Percentiles rank a stretch among this genome's conserved stretches.
These are phyloP conservation scores for Xerophyta viscosa DNA, from an alignment of 106 monocot genomes.

Conservation along the genomic window DNA sequence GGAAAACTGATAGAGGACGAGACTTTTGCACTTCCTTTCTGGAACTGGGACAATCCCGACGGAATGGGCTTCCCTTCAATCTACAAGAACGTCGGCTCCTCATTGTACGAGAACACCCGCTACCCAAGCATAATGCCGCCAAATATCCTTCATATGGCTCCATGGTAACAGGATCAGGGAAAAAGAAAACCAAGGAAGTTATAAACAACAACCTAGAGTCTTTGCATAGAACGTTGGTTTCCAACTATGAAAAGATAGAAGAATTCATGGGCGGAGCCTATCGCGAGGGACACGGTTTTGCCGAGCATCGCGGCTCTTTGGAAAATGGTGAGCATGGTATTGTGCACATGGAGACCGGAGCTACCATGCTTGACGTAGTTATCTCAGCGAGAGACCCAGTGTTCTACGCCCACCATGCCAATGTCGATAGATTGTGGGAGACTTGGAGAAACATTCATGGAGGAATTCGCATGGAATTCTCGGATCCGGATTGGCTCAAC, in stretches of 20 bases:
- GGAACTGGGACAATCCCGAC: slow-evolving; percentile 22
- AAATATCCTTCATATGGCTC: too few species aligned
- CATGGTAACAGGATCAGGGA: too few species aligned
- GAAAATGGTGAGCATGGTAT: background rate
- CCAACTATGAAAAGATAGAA: too few species aligned
- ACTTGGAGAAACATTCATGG: background rate
- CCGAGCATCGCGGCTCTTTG: background rate
- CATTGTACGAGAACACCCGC: too few species aligned
- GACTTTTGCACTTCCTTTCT: slow-evolving; percentile 18
- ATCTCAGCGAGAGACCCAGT: background rate
- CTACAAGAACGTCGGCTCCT: background rate
- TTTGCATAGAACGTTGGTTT: too few species aligned
- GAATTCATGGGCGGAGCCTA: too few species aligned
- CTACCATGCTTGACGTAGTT: background rate
- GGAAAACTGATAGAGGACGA: slow-evolving; percentile 26
- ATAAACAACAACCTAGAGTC: too few species aligned
- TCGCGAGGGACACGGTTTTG: too few species aligned
- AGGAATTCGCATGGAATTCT: background rate
- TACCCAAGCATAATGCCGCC: too few species aligned
- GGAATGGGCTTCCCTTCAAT: slow-evolving; percentile 15
- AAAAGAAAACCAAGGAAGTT: too few species aligned
- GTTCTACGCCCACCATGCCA: slow-evolving; percentile 9
- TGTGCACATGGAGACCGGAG: background rate
- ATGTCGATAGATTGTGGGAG: slow-evolving; percentile 8
- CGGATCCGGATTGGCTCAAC: slow-evolving; percentile 14